Evolutionary conservation across 768 basidiomycete species (phyloP).

Genomic region (Atractiella rhizophila): DNA sequence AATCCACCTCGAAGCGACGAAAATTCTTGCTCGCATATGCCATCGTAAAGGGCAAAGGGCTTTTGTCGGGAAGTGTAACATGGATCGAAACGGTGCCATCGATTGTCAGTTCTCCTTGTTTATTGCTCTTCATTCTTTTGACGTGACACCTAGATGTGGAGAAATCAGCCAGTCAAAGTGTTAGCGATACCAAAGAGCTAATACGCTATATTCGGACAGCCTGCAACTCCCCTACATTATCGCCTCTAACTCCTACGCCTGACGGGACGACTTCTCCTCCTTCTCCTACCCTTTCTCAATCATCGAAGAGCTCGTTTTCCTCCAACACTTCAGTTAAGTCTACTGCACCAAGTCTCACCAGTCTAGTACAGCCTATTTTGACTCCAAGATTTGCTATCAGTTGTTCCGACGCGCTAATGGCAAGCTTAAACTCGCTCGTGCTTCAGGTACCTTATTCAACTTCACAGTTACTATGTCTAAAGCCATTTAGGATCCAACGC

Average conservation of each 20-base stretch:
- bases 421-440: slow-evolving; percentile 37
- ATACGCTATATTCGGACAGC: slow-evolving; percentile 37
- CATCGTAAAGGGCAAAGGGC: slow-evolving; percentile 31
- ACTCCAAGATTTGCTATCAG: slow-evolving; percentile 94
- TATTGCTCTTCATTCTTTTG: background rate
- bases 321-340: background rate
- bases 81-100: slow-evolving; percentile 57
- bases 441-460: background rate
- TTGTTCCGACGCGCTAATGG: slow-evolving; percentile 47
- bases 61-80: slow-evolving; percentile 51
- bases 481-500: slow-evolving; percentile 26
- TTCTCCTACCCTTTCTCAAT: background rate
- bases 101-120: slow-evolving; percentile 24
- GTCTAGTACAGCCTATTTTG: slow-evolving; percentile 63
- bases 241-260: background rate
- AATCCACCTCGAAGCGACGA: slow-evolving; percentile 54
- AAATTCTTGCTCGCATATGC: slow-evolving; percentile 50
- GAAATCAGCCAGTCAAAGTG: slow-evolving; percentile 5
- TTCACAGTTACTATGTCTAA: background rate
- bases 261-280: background rate
- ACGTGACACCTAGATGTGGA: slow-evolving; percentile 1
- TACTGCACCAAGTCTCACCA: background rate
- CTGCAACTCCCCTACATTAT: slow-evolving; percentile 6
- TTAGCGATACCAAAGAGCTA: slow-evolving; percentile 36
- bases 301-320: background rate